phyloP scores from a whole-genome alignment of 345 rosid species.

The Euphorbia lathyris region DNA sequence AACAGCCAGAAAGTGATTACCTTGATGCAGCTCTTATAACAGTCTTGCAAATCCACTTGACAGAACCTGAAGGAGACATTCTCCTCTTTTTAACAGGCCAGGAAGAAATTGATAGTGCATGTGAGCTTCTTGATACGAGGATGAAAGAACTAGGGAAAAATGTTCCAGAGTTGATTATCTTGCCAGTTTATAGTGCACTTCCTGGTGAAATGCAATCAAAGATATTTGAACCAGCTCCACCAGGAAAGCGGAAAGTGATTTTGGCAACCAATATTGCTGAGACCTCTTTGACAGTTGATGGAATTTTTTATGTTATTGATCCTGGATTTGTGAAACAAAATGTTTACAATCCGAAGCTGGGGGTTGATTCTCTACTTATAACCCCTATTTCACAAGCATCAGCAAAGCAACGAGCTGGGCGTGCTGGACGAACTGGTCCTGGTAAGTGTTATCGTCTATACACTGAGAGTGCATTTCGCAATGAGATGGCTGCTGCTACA shows the following conservation, averaged over 20 bases:
- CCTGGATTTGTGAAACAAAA: constrained; percentile 85
- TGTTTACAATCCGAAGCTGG: constrained; percentile 76
- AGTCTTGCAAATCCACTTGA: constrained; percentile 75
- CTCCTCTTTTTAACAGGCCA: constrained; percentile 85
- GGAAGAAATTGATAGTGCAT: constrained; percentile 82
- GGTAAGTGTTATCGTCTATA: constrained; percentile 80
- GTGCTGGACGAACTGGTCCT: constrained; percentile 88
- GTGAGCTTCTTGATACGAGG: constrained; percentile 65
- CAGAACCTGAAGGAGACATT: constrained; percentile 85
- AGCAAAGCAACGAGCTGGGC: constrained; percentile 80
- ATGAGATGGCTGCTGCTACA: constrained; percentile 77
- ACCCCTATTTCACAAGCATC: constrained; percentile 92
- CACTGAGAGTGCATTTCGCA: constrained; percentile 74
- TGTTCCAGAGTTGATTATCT: constrained; percentile 72
- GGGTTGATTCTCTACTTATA: constrained; percentile 68
- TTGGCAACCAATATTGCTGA: constrained; percentile 88
- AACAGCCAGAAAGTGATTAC: constrained; percentile 84
- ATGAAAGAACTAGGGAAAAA: constrained; percentile 69
- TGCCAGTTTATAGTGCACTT: constrained; percentile 82
- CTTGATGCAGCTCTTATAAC: constrained; percentile 74
- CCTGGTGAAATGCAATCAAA: constrained; percentile 91
- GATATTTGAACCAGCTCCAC: constrained; percentile 82
- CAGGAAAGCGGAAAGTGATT: constrained; percentile 78
- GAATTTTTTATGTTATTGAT: constrained; percentile 76
- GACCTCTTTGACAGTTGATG: constrained; percentile 78